A percentile compares a stretch with the other conserved stretches of the same genome.
Conservation (phyloP, 1,139 yeast species). For the Entelexis sorbosivorans region DNA sequence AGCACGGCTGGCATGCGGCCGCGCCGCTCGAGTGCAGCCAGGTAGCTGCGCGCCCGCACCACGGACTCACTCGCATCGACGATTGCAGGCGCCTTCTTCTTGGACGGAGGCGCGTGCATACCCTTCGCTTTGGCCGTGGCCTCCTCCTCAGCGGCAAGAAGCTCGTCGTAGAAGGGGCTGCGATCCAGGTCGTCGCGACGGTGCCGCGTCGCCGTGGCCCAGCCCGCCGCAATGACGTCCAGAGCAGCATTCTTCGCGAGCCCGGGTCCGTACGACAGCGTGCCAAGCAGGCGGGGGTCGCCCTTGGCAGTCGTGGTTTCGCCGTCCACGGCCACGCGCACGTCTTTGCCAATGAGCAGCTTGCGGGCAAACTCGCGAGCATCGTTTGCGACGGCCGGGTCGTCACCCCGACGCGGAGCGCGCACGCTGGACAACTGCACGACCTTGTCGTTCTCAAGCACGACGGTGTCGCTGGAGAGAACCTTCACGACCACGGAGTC, state of each 20-base stretch:
- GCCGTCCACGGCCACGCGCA: slow-evolving; percentile 51
- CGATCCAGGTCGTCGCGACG: slow-evolving; percentile 64
- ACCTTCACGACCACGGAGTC: slow-evolving; percentile 50
- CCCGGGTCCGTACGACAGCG: slow-evolving; percentile 36
- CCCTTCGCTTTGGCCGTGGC: slow-evolving; percentile 53
- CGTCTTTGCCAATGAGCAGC: slow-evolving; percentile 59
- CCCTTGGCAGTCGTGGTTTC: slow-evolving; percentile 39
- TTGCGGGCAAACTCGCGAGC: slow-evolving; percentile 67
- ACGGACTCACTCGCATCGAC: slow-evolving; percentile 73
- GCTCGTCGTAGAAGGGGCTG: slow-evolving; percentile 66
- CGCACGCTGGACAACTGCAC: slow-evolving; percentile 67
- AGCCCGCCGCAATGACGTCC: slow-evolving; percentile 51
- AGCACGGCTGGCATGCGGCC: slow-evolving; percentile 56
- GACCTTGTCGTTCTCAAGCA: slow-evolving; percentile 40
- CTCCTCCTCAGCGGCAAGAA: slow-evolving; percentile 57
- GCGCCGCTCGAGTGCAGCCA: slow-evolving; percentile 59
- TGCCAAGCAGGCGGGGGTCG: slow-evolving; percentile 51
- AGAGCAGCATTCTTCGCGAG: slow-evolving; percentile 49
- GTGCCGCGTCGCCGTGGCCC: slow-evolving; percentile 69
- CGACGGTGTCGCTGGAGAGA: slow-evolving; percentile 58
- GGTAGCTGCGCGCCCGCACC: slow-evolving; percentile 61
- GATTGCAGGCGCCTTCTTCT: slow-evolving; percentile 30
- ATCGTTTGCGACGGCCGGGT: slow-evolving; percentile 48
- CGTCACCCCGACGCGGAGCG: slow-evolving; percentile 51
- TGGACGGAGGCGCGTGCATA: slow-evolving; percentile 45